phyloP scores from a whole-genome alignment of 139 green algal species.

The Axilococcus clingmanii region DNA sequence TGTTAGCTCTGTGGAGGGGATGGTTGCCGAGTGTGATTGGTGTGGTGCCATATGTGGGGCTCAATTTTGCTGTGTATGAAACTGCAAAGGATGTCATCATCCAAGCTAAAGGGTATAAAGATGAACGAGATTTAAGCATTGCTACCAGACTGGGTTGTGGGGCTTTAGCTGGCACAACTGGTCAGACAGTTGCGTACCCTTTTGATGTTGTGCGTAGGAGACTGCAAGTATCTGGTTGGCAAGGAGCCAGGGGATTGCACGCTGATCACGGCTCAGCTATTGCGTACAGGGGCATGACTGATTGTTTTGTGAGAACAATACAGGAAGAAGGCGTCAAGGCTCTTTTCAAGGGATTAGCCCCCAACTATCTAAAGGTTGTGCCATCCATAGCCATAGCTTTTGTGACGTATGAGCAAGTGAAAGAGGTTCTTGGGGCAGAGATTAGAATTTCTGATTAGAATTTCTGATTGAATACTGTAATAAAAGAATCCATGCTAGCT shows the following conservation, averaged over 20 bases:
- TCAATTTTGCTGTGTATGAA: conserved; percentile 99
- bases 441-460: conserved; percentile 68
- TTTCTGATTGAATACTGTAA: too few species aligned
- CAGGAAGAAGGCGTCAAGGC: conserved; percentile 72
- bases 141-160: conserved; percentile 76
- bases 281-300: conserved; percentile 90
- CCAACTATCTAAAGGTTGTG: conserved; percentile 98
- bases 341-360: conserved; percentile 72
- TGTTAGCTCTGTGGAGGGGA: conserved; percentile 86
- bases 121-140: conserved; percentile 79
- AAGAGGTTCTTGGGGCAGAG: conserved; percentile 76
- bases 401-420: conserved; percentile 88
- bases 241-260: conserved; percentile 58
- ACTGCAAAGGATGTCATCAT: conserved; percentile 79
- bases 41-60: conserved; percentile 93
- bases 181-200: conserved; percentile 91
- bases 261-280: conserved; percentile 48
- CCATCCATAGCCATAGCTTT: conserved; percentile 97
- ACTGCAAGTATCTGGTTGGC: conserved; percentile 88
- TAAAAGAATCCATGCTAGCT: too few species aligned
- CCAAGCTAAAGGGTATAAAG: conserved; percentile 46
- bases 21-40: conserved; percentile 96
- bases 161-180: conserved; percentile 79
- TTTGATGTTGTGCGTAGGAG: conserved; percentile 90
- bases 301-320: conserved; percentile 89